These are phyloP conservation scores for Zygnema circumcarinatum DNA, from an alignment of 139 green algal genomes.

Conservation along the genomic window DNA sequence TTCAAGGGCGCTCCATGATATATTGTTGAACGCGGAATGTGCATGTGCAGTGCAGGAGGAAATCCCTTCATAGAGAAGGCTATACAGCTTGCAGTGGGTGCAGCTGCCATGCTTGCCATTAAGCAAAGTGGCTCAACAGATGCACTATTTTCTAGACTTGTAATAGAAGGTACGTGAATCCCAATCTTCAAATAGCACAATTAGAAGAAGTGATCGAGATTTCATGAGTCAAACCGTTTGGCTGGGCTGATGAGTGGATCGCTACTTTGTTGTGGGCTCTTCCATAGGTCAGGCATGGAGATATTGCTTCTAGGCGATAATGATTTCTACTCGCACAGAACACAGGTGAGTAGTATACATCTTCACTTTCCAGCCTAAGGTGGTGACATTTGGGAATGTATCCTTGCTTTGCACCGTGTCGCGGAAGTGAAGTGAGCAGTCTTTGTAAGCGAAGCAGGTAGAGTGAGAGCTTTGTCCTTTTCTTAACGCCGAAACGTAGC, in stretches of 20 bases:
- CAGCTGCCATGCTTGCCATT: background rate
- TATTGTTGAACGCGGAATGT: background rate
- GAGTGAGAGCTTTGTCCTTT: too few relatives aligned
- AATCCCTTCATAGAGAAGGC: slow-evolving; percentile 47
- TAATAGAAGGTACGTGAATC: background rate
- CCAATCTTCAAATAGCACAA: background rate
- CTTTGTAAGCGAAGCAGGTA: too few relatives aligned
- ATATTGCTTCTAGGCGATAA: slow-evolving; percentile 54
- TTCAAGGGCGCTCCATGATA: too few relatives aligned
- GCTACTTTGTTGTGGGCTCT: too few relatives aligned
- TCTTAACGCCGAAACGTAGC: too few relatives aligned
- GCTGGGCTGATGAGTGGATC: too few relatives aligned
- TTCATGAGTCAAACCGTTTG: too few relatives aligned
- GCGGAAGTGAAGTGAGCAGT: too few relatives aligned
- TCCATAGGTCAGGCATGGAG: slow-evolving; percentile 54
- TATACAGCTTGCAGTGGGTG: slow-evolving; percentile 38
- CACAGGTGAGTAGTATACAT: too few relatives aligned
- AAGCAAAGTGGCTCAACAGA: background rate
- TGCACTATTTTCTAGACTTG: background rate
- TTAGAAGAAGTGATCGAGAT: background rate
- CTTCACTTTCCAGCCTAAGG: too few relatives aligned
- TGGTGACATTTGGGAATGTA: background rate
- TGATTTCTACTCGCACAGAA: slow-evolving; percentile 59
- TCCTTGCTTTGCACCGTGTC: slow-evolving; percentile 5
- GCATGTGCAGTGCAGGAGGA: slow-evolving; percentile 8